Evolutionary conservation across 371 early-diverging fungal species (phyloP), one percentile per base, ranked within the genome.

Genomic region (Massospora cicadina): DNA sequence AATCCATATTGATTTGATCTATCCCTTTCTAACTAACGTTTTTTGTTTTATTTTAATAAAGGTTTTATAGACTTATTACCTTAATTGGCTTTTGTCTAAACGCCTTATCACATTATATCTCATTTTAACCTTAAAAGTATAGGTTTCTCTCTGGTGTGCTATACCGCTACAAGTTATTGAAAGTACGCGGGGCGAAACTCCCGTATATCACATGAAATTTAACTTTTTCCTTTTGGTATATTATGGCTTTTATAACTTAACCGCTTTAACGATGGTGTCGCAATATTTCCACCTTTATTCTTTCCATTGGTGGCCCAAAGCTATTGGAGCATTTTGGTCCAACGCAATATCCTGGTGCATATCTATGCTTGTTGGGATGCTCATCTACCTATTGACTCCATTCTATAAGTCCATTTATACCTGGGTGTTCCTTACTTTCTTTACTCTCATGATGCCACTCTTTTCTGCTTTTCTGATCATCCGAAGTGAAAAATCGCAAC

Each of bases 191-290:
- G 62, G 25, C 23, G 43, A 26, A 43, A 12, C 32, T 13, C 5
- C 21, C 29, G 26, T 2, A 26, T 54, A 33, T 25, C 54, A 54
- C 2, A 63, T 86, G 67, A 83, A 85, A 68, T 87, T 86, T 71
- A 85, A 84, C 83, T 82, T 78, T 70, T 87, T 85, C 65, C 69
- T 87, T 53, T 78, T 86, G 70, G 83, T 79, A 69, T 87, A 86
- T 73, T 87, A 81, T 72, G 87, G 87, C 24, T 65, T 79, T 21
- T 87, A 86, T 71, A 87, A 86, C 61, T 83, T 82, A 12, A 69
- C 83, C 29, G 86, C 83, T 23, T 71, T 87, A 53, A 70, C 79
- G 64, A 72, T 87, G 53, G 81, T 87, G 65, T 81, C 85, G 28
- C 83, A 84, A 67, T 75, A 86, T 32, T 87, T 87, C 71, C 81